Evolutionary conservation across 352 stramenopile genomes (phyloP).

Genomic region (Phytophthora europaea): DNA sequence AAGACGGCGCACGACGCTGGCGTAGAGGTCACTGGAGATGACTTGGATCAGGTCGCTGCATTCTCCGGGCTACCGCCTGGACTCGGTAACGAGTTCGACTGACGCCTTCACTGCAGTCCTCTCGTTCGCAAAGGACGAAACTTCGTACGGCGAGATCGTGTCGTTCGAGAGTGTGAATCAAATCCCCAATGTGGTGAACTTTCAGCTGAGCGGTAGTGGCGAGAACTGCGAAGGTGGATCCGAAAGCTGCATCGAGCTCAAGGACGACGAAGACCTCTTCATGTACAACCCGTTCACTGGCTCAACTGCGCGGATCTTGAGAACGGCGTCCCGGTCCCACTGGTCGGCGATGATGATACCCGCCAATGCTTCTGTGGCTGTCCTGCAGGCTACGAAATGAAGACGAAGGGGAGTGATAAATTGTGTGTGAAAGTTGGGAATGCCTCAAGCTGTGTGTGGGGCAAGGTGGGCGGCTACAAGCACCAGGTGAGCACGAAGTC

Average conservation of each 20-base stretch:
- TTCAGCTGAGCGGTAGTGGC: constrained; percentile 33
- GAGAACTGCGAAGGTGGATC: constrained; percentile 30
- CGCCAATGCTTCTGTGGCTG: constrained; percentile 72
- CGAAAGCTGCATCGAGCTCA: constrained; percentile 48
- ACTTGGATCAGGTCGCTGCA: constrained; percentile 37
- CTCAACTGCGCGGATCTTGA: constrained; percentile 46
- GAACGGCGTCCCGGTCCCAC: constrained; percentile 58
- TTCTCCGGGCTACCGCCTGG: constrained; percentile 34
- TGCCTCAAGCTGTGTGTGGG: constrained; percentile 56
- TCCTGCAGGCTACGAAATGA: constrained; percentile 48
- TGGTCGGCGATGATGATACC: constrained; percentile 39
- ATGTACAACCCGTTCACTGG: constrained; percentile 72
- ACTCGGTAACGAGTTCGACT: constrained; percentile 9
- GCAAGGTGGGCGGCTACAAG: constrained; percentile 34
- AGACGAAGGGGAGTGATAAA: constrained; percentile 22
- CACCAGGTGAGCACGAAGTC: constrained; percentile 34
- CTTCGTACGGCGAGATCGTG: constrained; percentile 47
- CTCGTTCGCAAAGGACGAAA: constrained; percentile 46
- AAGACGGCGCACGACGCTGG: not conserved
- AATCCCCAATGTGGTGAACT: constrained; percentile 48
- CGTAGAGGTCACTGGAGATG: constrained; percentile 24
- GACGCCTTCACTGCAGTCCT: constrained; percentile 42
- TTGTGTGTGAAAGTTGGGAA: constrained; percentile 39
- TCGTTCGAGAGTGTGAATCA: constrained; percentile 37
- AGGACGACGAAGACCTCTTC: constrained; percentile 56